Conservation (phyloP, 352 stramenopile genomes). For the Phytophthora gonapodyides region DNA sequence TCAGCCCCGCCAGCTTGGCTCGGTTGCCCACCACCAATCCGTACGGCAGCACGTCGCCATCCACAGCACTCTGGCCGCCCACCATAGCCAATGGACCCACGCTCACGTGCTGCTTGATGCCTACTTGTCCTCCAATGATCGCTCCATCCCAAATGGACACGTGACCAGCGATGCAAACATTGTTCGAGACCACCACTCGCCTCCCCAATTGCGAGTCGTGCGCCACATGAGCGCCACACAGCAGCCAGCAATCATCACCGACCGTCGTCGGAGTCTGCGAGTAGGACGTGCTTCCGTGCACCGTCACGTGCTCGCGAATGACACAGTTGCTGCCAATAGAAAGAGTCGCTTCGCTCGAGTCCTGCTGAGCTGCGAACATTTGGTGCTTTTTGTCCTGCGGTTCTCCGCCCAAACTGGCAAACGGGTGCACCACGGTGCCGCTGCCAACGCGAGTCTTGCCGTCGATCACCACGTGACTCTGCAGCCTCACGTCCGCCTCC, state of each 20-base stretch:
- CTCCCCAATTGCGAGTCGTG: slow-evolving; percentile 70
- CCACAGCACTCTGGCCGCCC: slow-evolving; percentile 79
- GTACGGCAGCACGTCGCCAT: slow-evolving; percentile 82
- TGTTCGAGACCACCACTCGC: slow-evolving; percentile 82
- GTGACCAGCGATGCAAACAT: slow-evolving; percentile 81
- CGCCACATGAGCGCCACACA: slow-evolving; percentile 75
- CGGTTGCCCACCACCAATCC: slow-evolving; percentile 76
- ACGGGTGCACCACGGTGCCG: slow-evolving; percentile 68
- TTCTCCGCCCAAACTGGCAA: slow-evolving; percentile 73
- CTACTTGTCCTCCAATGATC: slow-evolving; percentile 79
- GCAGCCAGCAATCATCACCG: slow-evolving; percentile 80
- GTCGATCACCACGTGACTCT: slow-evolving; percentile 79
- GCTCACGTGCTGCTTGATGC: slow-evolving; percentile 78
- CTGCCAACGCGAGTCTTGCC: slow-evolving; percentile 61
- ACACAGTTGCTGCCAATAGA: slow-evolving; percentile 71
- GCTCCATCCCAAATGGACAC: slow-evolving; percentile 75
- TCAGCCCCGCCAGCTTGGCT: slow-evolving; percentile 75
- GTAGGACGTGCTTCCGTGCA: slow-evolving; percentile 82
- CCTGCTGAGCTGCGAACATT: slow-evolving; percentile 10
- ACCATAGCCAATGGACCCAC: slow-evolving; percentile 79
- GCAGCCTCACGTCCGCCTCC: slow-evolving; percentile 61
- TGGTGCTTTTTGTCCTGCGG: slow-evolving; percentile 86
- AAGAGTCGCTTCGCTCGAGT: slow-evolving; percentile 32
- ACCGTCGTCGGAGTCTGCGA: slow-evolving; percentile 55
- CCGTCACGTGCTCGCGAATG: slow-evolving; percentile 84